Evolutionary conservation across 108 stramenopile genomes (phyloP).

Genomic region (Fistulifera pelliculosa): DNA sequence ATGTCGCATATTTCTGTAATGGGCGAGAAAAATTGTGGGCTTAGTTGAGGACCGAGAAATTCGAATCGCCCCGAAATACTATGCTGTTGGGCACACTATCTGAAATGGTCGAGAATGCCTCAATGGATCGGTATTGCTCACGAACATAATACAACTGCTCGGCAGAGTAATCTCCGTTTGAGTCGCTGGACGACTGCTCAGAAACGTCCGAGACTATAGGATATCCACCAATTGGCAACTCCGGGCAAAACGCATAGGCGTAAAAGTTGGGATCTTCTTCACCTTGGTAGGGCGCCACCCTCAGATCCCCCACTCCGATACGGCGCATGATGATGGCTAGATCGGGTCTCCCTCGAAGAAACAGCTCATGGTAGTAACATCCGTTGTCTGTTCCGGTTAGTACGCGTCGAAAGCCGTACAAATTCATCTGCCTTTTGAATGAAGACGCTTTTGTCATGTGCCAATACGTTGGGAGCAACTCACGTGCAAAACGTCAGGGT

Average conservation of each 20-base stretch:
- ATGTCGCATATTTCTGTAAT: too few species aligned
- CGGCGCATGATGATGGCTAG: constrained; percentile 66
- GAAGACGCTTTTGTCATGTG: constrained; percentile 11
- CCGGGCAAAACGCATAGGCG: constrained; percentile 1
- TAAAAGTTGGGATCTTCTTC: constrained; percentile 81
- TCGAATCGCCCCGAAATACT: too few species aligned
- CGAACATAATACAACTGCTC: too few species aligned
- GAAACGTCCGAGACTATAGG: too few species aligned
- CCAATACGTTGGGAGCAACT: not conserved
- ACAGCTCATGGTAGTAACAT: constrained; percentile 14
- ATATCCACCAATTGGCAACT: too few species aligned
- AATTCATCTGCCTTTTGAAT: constrained; percentile 25
- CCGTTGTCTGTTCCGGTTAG: not conserved
- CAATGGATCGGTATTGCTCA: too few species aligned
- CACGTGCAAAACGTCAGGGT: constrained; percentile 64
- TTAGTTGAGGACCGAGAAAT: too few species aligned
- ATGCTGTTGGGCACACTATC: too few species aligned
- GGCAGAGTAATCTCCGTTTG: too few species aligned
- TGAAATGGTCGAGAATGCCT: too few species aligned
- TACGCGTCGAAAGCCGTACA: constrained; percentile 18
- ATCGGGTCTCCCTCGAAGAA: constrained; percentile 67
- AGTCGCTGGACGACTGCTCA: too few species aligned
- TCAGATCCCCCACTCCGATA: constrained; percentile 85
- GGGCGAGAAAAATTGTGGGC: too few species aligned
- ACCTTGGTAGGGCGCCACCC: constrained; percentile 77